Conservation (phyloP, 2,329 filamentous ascomycete species). For the Colletotrichum sp. region DNA sequence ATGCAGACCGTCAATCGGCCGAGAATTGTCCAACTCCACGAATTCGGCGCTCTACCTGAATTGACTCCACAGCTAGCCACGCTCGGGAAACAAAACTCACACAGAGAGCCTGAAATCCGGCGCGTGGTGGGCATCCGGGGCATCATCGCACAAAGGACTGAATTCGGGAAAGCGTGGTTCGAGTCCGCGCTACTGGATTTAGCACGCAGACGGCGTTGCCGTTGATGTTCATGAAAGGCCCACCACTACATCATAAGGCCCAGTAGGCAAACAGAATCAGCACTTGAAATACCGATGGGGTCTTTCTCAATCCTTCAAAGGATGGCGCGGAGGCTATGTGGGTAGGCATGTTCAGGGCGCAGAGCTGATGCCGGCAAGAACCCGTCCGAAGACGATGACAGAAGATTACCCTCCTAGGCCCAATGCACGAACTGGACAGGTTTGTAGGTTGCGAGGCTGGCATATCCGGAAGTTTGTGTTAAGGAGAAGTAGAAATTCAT, state of each 20-base stretch:
- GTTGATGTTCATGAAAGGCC: background rate
- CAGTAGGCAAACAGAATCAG: background rate
- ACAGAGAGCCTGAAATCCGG: background rate
- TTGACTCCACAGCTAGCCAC: background rate
- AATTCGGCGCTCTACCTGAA: background rate
- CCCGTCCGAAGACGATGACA: background rate
- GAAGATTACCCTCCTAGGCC: background rate
- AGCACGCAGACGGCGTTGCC: background rate
- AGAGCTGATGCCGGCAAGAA: background rate
- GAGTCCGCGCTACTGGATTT: background rate
- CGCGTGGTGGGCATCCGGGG: background rate
- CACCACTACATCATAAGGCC: background rate
- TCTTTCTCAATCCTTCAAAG: background rate
- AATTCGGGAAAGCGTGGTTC: background rate
- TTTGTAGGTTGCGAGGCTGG: background rate
- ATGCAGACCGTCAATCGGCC: background rate
- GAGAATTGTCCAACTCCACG: background rate
- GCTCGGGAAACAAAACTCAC: background rate
- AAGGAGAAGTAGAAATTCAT: background rate
- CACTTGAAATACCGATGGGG: background rate
- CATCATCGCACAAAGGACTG: background rate
- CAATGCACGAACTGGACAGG: background rate
- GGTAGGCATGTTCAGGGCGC: background rate
- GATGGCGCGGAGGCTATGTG: background rate
- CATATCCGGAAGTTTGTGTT: background rate